phyloP scores from a whole-genome alignment of 192 early-diverging fungal genomes.

The Obelidium mucronatum region DNA sequence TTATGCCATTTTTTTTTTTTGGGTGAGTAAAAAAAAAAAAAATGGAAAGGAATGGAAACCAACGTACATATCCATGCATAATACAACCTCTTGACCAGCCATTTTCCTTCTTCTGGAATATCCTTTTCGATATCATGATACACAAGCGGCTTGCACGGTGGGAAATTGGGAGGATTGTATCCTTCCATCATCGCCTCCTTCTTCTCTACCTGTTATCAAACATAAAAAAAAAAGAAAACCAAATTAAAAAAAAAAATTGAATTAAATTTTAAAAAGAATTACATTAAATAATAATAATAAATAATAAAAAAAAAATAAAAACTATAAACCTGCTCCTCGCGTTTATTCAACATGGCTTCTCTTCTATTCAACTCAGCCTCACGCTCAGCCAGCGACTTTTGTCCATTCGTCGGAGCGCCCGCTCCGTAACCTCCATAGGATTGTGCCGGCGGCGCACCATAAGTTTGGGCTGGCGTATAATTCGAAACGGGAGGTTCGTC shows the following conservation, averaged over 20 bases:
- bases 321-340: constrained; percentile 16
- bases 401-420: neutral
- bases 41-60: neutral
- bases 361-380: constrained; percentile 22
- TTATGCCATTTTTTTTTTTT: neutral
- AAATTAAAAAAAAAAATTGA: neutral
- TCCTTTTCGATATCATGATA: constrained; percentile 56
- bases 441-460: neutral
- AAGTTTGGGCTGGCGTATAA: no score
- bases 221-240: neutral
- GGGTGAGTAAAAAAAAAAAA: neutral
- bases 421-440: neutral
- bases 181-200: constrained; percentile 34
- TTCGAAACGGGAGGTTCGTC: neutral
- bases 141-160: constrained; percentile 45
- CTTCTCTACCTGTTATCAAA: constrained; percentile 19
- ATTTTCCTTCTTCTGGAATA: constrained; percentile 45
- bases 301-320: neutral
- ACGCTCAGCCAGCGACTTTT: constrained; percentile 12
- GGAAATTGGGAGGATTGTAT: constrained; percentile 46
- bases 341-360: constrained; percentile 23
- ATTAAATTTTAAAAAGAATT: neutral
- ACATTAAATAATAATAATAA: neutral
- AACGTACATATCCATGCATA: constrained; percentile 39
- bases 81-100: constrained; percentile 51